Evolutionary conservation across 306 rosid species (phyloP), one percentile per base, ranked within the genome.

Genomic region (Prunus padus): DNA sequence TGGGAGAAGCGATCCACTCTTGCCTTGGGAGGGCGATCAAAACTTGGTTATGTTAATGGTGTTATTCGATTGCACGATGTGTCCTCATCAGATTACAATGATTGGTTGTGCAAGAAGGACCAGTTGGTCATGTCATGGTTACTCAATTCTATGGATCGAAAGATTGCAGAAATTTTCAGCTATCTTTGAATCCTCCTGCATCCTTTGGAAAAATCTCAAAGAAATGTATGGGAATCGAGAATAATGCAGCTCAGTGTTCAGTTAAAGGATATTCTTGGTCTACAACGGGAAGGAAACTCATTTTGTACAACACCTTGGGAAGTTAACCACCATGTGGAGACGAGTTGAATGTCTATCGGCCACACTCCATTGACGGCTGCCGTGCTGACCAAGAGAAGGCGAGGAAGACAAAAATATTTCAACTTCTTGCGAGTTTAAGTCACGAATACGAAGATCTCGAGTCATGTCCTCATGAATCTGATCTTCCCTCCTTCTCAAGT

Each of bases 381-480:
- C 0, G 4, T 26, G 3, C 0, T 69, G 3, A 20, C 14, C 2
- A 50, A 68, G 6, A 44, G 73, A 47, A n/a, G n/a, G 73, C 73
- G 22, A 68, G 1, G 73, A 68, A 46, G 59, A 68, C 12, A 68
- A 68, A n/a, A 14, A 25, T 46, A 1, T 68, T 68, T 68, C 42
- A 68, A 22, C 8, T 68, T 3, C 16, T 69, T 0, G 23, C 46
- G 0, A 49, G 45, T 11, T 8, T 69, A 11, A 14, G 50, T 3
- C 11, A 4, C 1, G 31, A 20, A 9, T 67, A 46, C 19, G 64
- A 74, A 20, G 71, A 74, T 28, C 51, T 62, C 14, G 7, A 62
- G 78, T 25, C 49, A 74, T 13, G 28, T 74, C 8, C 61, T 74
- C 6, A 63, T 75, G 63, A 19, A 40, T 19, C 13, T 28, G 51